Evolutionary conservation across 768 basidiomycete genomes (phyloP).

Genomic region (Paxillus involutus): DNA sequence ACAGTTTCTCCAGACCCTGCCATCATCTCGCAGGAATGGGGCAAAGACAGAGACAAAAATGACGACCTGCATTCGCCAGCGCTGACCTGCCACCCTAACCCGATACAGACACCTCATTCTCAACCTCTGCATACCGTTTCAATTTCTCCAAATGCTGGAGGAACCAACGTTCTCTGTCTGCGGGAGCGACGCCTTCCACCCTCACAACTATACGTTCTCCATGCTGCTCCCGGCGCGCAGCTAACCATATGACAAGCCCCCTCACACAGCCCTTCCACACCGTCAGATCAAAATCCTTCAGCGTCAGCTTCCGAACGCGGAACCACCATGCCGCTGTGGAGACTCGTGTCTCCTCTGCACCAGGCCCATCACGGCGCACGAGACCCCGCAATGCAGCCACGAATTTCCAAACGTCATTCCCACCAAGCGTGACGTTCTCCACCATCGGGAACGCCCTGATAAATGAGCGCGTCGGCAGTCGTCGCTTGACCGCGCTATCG

Average conservation of each 20-base stretch:
- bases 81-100: not conserved
- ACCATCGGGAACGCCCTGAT: slow-evolving; percentile 16
- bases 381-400: slow-evolving; percentile 10
- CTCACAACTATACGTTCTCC: not conserved
- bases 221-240: slow-evolving; percentile 1
- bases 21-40: too few species aligned
- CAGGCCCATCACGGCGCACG: not conserved
- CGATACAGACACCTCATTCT: not conserved
- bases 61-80: not conserved
- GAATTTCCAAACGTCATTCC: slow-evolving; percentile 10
- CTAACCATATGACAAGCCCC: slow-evolving; percentile 18
- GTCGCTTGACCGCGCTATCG: slow-evolving; percentile 5
- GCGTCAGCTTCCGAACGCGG: slow-evolving; percentile 1
- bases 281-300: slow-evolving; percentile 10
- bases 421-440: slow-evolving; percentile 15
- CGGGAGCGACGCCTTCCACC: not conserved
- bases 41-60: too few species aligned
- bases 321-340: slow-evolving; percentile 11
- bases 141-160: not conserved
- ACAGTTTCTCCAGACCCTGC: too few species aligned
- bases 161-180: not conserved
- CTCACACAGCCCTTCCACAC: slow-evolving; percentile 15
- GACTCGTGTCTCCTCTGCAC: not conserved
- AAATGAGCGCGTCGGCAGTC: slow-evolving; percentile 14
- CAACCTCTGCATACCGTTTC: not conserved